phyloP scores from a whole-genome alignment of 495 filamentous ascomycete species.

The Tuber borchii region DNA sequence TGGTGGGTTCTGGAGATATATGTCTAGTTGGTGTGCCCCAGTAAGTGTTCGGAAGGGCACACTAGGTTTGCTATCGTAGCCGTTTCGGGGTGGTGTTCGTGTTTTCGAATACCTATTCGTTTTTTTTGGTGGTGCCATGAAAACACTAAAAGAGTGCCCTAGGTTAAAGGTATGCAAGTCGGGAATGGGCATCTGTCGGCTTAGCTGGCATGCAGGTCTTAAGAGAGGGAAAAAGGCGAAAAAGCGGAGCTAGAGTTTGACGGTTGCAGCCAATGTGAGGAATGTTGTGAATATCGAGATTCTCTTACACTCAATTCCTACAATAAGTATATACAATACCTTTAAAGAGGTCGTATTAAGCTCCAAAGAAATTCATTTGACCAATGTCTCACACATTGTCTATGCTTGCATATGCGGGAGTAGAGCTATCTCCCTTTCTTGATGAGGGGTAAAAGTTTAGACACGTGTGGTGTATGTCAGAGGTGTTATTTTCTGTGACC shows the following conservation, averaged over 20 bases:
- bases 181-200: neutral
- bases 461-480: too few relatives aligned
- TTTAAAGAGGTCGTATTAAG: neutral
- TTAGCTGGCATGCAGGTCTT: neutral
- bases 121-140: neutral
- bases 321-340: neutral
- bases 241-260: neutral
- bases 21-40: neutral
- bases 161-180: neutral
- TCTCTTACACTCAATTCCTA: neutral
- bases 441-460: neutral
- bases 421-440: neutral
- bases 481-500: neutral
- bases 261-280: neutral
- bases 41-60: neutral
- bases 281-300: neutral
- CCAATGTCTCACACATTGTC: neutral
- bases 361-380: neutral
- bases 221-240: neutral
- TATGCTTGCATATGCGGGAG: neutral
- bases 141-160: neutral
- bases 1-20: neutral
- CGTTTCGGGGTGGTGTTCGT: neutral
- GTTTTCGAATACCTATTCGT: neutral
- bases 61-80: neutral